Conservation (phyloP, 495 filamentous ascomycete genomes). For the Podospora tetraspora region DNA sequence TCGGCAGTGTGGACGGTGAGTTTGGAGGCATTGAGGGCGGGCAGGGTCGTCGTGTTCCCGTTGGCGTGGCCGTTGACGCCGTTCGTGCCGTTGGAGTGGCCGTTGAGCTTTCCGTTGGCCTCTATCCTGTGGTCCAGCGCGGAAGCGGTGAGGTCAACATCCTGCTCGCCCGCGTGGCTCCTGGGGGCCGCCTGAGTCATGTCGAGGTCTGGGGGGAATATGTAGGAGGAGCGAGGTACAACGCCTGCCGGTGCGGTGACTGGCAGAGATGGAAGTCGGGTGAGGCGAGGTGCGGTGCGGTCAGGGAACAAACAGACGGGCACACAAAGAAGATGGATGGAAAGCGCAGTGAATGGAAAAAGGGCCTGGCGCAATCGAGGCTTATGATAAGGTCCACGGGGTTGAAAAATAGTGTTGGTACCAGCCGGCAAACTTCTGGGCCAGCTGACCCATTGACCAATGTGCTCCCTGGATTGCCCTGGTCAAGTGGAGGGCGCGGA, state of each 20-base stretch:
- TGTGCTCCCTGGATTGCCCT: conserved; percentile 13
- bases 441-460: conserved; percentile 34
- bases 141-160: conserved; percentile 39
- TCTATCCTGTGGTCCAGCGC: conserved; percentile 38
- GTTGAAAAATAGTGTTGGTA: neutral
- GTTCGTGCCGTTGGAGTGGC: conserved; percentile 16
- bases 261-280: neutral
- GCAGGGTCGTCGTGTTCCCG: conserved; percentile 20
- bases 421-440: neutral
- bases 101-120: conserved; percentile 26
- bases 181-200: conserved; percentile 32
- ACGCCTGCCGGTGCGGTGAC: neutral
- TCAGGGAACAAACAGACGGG: neutral
- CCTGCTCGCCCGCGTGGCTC: conserved; percentile 28
- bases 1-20: conserved; percentile 61
- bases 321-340: neutral
- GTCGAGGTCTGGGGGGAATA: conserved; percentile 9
- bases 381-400: neutral
- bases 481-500: conserved; percentile 14
- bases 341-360: neutral
- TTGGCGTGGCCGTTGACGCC: conserved; percentile 23
- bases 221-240: conserved; percentile 4
- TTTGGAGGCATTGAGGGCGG: conserved; percentile 64
- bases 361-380: neutral
- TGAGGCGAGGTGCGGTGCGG: neutral